phyloP scores from a whole-genome alignment of 768 basidiomycete species.

The Leccinellum luteum region DNA sequence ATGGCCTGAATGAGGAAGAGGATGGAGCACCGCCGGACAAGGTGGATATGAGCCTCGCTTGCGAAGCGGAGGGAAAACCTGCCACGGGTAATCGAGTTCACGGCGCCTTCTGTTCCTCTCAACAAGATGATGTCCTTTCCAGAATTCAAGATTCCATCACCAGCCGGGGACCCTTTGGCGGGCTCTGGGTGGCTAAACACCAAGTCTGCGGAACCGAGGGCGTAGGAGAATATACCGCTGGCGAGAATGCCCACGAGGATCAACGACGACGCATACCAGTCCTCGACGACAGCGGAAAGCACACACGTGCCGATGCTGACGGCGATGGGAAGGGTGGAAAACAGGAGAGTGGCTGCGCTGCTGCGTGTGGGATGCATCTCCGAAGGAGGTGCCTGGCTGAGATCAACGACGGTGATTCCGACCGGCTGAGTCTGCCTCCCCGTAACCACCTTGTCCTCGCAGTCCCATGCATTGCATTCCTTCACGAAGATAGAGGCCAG shows the following conservation, averaged over 20 bases:
- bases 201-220: slow-evolving; percentile 25
- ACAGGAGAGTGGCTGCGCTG: slow-evolving; percentile 1
- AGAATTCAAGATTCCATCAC: slow-evolving; percentile 27
- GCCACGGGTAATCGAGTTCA: slow-evolving; percentile 30
- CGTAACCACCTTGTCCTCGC: slow-evolving; percentile 9
- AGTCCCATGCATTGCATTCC: slow-evolving; percentile 8
- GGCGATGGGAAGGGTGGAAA: slow-evolving; percentile 19
- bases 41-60: slow-evolving; percentile 7
- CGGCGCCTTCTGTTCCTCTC: slow-evolving; percentile 26
- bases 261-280: slow-evolving; percentile 29
- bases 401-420: slow-evolving; percentile 9
- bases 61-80: slow-evolving; percentile 17
- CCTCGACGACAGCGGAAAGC: slow-evolving; percentile 17
- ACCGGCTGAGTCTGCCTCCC: slow-evolving; percentile 12
- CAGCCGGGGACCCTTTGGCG: slow-evolving; percentile 23
- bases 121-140: slow-evolving; percentile 23
- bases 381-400: slow-evolving; percentile 8
- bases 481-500: slow-evolving; percentile 50
- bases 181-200: slow-evolving; percentile 22
- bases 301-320: slow-evolving; percentile 21
- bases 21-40: slow-evolving; percentile 22
- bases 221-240: slow-evolving; percentile 27
- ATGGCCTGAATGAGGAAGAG: slow-evolving; percentile 25
- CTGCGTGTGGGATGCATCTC: slow-evolving; percentile 5
- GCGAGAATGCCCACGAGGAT: slow-evolving; percentile 32